phyloP scores from a whole-genome alignment of 306 rosid species.

The Coriaria nepalensis region DNA sequence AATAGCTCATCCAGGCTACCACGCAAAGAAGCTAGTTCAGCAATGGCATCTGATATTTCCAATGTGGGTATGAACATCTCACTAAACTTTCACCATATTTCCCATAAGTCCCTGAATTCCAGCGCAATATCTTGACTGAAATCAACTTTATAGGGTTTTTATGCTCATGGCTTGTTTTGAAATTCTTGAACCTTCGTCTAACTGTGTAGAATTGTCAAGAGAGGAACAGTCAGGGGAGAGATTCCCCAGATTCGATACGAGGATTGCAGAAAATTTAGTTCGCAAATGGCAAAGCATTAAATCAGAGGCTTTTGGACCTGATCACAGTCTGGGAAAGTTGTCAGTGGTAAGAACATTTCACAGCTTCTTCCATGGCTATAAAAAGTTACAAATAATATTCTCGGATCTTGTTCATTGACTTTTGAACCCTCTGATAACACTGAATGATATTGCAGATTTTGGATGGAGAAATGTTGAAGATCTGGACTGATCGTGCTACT shows the following conservation, averaged over 20 bases:
- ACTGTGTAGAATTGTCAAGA: slow-evolving; percentile 28
- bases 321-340: slow-evolving; percentile 48
- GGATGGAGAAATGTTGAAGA: slow-evolving; percentile 92
- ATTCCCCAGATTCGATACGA: slow-evolving; percentile 69
- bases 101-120: too few relatives aligned
- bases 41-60: slow-evolving; percentile 30
- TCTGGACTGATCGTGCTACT: slow-evolving; percentile 82
- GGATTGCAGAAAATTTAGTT: slow-evolving; percentile 79
- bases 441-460: slow-evolving; percentile 39
- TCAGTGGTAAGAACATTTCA: slow-evolving; percentile 39
- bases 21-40: slow-evolving; percentile 31
- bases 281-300: slow-evolving; percentile 80
- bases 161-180: neutral
- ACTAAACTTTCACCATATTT: neutral
- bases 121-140: neutral
- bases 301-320: slow-evolving; percentile 85
- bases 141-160: slow-evolving; percentile 4
- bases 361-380: neutral
- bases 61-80: slow-evolving; percentile 39
- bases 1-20: slow-evolving; percentile 20
- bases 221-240: slow-evolving; percentile 39
- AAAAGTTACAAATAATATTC: too few relatives aligned
- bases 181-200: slow-evolving; percentile 5
- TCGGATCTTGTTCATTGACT: neutral
- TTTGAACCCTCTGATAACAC: neutral